A percentile compares a stretch with the other conserved stretches of the same genome.
Evolutionary conservation across 805 yeast species (phyloP).

Genomic region (Candida wancherniae): DNA sequence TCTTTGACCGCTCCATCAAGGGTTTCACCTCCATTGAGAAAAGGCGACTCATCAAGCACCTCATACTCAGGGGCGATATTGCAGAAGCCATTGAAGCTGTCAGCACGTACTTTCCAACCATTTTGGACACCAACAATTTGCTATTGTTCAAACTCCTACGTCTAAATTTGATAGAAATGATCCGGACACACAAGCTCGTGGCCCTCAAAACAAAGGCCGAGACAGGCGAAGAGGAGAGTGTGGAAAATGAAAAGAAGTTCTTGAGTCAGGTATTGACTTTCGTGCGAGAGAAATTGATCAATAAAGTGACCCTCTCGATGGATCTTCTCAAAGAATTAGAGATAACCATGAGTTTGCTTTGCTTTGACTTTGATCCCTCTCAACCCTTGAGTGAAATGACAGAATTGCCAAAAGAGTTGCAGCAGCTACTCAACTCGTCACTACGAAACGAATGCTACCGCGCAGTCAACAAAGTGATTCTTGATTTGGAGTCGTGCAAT

Average conservation of each 20-base stretch:
- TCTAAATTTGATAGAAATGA: constrained; percentile 75
- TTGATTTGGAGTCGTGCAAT: constrained; percentile 27
- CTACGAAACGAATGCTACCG: constrained; percentile 63
- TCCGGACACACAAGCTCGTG: constrained; percentile 43
- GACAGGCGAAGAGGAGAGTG: constrained; percentile 1
- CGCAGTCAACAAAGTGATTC: constrained; percentile 62
- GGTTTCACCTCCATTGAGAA: constrained; percentile 50
- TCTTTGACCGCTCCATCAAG: background rate
- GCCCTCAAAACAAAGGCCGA: constrained; percentile 1
- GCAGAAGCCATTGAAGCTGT: constrained; percentile 53
- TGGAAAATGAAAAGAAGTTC: constrained; percentile 40
- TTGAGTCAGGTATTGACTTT: constrained; percentile 51
- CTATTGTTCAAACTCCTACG: constrained; percentile 71
- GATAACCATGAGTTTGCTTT: constrained; percentile 74
- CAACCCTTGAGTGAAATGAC: constrained; percentile 30
- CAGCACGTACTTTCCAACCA: constrained; percentile 56
- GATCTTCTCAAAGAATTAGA: constrained; percentile 69
- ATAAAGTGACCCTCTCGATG: constrained; percentile 54
- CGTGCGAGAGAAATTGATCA: constrained; percentile 58
- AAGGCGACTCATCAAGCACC: constrained; percentile 49
- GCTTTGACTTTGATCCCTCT: constrained; percentile 41
- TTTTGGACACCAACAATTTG: constrained; percentile 57
- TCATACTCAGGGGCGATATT: constrained; percentile 58
- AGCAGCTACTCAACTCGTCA: constrained; percentile 52
- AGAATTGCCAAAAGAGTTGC: constrained; percentile 51